Base-by-base conservation (phyloP, 2,329 filamentous ascomycete genomes). In the Thelonectria rubi region DNA sequence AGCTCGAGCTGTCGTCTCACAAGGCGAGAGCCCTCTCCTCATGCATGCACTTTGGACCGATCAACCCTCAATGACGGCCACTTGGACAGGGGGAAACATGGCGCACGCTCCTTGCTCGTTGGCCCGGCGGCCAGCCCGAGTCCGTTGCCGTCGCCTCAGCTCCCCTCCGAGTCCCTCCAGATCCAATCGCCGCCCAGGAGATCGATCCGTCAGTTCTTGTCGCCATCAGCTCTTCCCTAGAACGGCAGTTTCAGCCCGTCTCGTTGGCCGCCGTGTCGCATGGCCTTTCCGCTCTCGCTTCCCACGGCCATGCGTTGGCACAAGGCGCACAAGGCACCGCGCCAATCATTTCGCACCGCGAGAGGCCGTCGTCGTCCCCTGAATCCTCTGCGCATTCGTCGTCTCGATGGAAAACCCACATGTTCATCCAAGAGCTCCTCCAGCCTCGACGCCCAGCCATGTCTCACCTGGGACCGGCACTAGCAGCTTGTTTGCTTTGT, bases 11-110 rank as follows among this genome's bases (percentile, higher is more conserved):
- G 40, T 21, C 49, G 15, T 54, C 39, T 62, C 30, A 62, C 43
- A 63, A 46, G 50, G 43, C 55, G 34, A 17, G 10, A n/a, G 59
- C 64, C 55, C 56, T 42, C 57, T 62, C 71, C 66, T 68, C 66
- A 71, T 71, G 69, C 69, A 71, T 62, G 68, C 69, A 71, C 69
- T 71, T 71, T 71, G 69, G 50, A 63, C n/a, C n/a, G n/a, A n/a
- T n/a, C n/a, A n/a, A 54, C 54, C 26, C 26, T 46, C 42, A 46
- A 46, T 24, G 12, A 55, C 42, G 4, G 24, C 24, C 24, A 24
- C 24, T 24, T 24, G n/a, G 32, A 24, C 14, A 30, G 26, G 32
- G 32, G 32, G 32, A 4, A 24, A 34, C 32, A 5, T 8, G 9
- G 51, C 24, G 54, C 32, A 34, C 32, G 32, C 32, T 8, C 34